Evolutionary conservation across 2,329 filamentous ascomycete genomes (phyloP), one percentile per base, ranked within the genome.

Genomic region (Ophiostoma fasciatum): DNA sequence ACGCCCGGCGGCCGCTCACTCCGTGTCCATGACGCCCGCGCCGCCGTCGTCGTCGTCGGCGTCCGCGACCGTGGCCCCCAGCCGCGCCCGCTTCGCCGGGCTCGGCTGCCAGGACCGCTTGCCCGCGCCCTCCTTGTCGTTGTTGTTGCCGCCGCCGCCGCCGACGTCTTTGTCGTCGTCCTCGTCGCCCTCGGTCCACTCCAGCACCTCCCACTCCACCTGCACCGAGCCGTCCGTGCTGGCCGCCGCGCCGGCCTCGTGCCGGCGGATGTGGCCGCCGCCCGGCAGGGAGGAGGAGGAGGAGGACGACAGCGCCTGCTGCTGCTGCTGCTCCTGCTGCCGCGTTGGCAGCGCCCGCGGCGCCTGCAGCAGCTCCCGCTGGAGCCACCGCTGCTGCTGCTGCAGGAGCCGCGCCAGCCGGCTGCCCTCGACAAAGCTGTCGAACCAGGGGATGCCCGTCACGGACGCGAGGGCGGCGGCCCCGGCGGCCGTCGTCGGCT

Each of bases 171-270:
- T 27, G 8, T 51, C 45, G 28, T 53, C 52, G 19, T 46, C 51
- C 37, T 48, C 45, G 42, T 34, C 51, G 8, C 59, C 63, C 35
- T 63, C 66, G 31, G 63, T 68, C 64, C 71, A 87, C 57, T 94
- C 85, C 27, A 78, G 66, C 44, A 94, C 68, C 56, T 93, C 84
- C 82, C 83, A 93, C 50, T 90, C 78, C 10, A 90, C 68, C 30
- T 63, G 71, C 26, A 75, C 69, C 20, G 61, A 65, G 13, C 78
- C 78, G 51, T 82, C 74, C n/a, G 59, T 58, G 34, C 69, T 76
- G 34, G 53, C 50, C 2, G 42, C 35, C 20, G 31, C 21, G 3
- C 37, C 40, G 21, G 25, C 19, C 5, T 39, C 31, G 32, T 45
- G 40, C 22, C 36, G 42, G 15, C 28, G 37, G 18, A 38, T 21